Evolutionary conservation across 441 rosid species (phyloP).

Genomic region (Gossypium gossypioides): DNA sequence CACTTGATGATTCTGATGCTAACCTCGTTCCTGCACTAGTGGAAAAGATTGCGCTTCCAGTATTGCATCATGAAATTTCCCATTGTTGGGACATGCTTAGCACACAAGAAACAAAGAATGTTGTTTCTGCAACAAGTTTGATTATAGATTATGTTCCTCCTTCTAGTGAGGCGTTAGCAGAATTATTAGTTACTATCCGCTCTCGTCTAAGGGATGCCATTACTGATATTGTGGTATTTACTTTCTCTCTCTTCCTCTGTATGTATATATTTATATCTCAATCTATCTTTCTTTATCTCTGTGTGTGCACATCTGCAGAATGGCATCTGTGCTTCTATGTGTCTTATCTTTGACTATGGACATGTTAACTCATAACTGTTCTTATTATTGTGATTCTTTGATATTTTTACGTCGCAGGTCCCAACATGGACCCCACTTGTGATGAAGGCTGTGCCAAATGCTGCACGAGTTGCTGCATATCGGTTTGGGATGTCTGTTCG

Average conservation of each 20-base stretch:
- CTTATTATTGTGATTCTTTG: not conserved
- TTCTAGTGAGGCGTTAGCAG: conserved; percentile 62
- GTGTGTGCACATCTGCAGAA: not conserved
- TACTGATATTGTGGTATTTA: conserved; percentile 35
- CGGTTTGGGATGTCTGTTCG: conserved; percentile 80
- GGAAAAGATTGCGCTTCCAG: conserved; percentile 77
- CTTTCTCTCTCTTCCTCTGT: not conserved
- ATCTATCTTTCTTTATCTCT: not conserved
- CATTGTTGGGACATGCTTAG: conserved; percentile 91
- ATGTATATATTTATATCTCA: not conserved
- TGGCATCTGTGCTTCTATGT: not conserved
- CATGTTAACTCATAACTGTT: not conserved
- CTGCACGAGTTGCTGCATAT: conserved; percentile 73
- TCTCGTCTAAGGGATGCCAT: conserved; percentile 64
- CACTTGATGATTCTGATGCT: conserved; percentile 61
- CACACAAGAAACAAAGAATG: conserved; percentile 60
- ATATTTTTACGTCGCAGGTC: conserved; percentile 34
- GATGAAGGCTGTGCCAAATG: conserved; percentile 73
- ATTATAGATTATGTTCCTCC: conserved; percentile 26
- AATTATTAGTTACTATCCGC: conserved; percentile 46
- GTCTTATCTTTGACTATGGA: not conserved
- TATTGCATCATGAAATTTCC: conserved; percentile 71
- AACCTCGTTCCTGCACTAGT: conserved; percentile 78
- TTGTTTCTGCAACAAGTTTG: conserved; percentile 73
- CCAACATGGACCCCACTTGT: conserved; percentile 81